Conservation (phyloP, 2,329 filamentous ascomycete genomes). For the Claviceps digitariae region DNA sequence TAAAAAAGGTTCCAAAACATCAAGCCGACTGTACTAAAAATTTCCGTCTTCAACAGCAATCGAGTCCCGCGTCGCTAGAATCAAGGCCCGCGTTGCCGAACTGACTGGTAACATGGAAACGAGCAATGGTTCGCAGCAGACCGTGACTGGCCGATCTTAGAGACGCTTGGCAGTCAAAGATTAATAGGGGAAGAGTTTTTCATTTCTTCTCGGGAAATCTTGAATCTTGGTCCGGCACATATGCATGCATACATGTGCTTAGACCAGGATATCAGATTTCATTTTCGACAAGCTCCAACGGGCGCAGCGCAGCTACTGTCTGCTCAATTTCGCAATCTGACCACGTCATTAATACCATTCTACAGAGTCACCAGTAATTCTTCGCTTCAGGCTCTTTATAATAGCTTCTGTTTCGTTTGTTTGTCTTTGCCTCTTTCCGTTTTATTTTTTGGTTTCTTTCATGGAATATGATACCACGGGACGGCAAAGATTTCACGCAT, state of each 20-base stretch:
- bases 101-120: conserved; percentile 74
- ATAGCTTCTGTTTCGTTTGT: conserved; percentile 6
- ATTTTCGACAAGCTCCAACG: not conserved
- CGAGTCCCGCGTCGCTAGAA: conserved; percentile 88
- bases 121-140: conserved; percentile 21
- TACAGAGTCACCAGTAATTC: conserved; percentile 1
- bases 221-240: not conserved
- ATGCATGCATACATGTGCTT: too few relatives aligned
- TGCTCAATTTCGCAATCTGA: not conserved
- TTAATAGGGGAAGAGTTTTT: not conserved
- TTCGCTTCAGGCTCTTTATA: conserved; percentile 6
- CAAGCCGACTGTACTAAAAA: conserved; percentile 10
- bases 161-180: conserved; percentile 5
- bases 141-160: conserved; percentile 12
- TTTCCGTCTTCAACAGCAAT: conserved; percentile 48
- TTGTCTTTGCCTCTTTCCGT: conserved; percentile 1
- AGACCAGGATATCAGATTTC: not conserved
- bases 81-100: conserved; percentile 93
- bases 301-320: not conserved
- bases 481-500: conserved; percentile 5
- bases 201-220: not conserved
- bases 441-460: conserved; percentile 3
- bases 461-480: conserved; percentile 15
- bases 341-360: not conserved
- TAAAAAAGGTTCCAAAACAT: not conserved